Conservation (phyloP, 441 rosid species). For the Gossypium lobatum region DNA sequence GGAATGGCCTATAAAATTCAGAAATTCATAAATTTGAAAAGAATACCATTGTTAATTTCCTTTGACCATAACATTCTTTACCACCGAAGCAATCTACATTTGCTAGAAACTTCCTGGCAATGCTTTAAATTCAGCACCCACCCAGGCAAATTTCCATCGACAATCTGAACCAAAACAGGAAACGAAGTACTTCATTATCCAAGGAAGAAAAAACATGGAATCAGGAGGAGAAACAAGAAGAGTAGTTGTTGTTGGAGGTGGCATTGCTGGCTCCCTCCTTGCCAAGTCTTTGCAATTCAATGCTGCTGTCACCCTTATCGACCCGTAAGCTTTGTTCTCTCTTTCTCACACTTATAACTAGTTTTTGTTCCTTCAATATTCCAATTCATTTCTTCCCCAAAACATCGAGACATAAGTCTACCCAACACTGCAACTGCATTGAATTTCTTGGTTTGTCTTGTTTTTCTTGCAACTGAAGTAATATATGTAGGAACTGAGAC, state of each 20-base stretch:
- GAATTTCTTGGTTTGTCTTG: background rate
- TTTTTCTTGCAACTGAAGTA: background rate
- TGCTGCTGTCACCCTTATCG: slow-evolving; percentile 73
- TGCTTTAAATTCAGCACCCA: background rate
- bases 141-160: background rate
- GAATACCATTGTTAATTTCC: background rate
- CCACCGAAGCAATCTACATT: background rate
- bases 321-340: slow-evolving; percentile 40
- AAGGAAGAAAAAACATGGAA: slow-evolving; percentile 13
- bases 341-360: background rate
- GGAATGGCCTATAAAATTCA: background rate
- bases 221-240: slow-evolving; percentile 26
- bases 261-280: slow-evolving; percentile 59
- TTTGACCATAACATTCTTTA: too few relatives aligned
- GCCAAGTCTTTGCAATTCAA: slow-evolving; percentile 53
- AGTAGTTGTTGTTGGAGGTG: slow-evolving; percentile 71
- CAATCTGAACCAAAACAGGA: background rate
- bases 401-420: background rate
- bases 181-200: background rate
- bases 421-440: background rate
- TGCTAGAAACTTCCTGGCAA: background rate
- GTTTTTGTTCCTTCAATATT: background rate
- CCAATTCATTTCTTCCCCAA: background rate
- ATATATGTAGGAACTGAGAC: background rate
- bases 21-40: background rate